Evolutionary conservation across 345 rosid species (phyloP), one percentile per base, ranked within the genome.

Genomic region (Mallotus nudiflorus): DNA sequence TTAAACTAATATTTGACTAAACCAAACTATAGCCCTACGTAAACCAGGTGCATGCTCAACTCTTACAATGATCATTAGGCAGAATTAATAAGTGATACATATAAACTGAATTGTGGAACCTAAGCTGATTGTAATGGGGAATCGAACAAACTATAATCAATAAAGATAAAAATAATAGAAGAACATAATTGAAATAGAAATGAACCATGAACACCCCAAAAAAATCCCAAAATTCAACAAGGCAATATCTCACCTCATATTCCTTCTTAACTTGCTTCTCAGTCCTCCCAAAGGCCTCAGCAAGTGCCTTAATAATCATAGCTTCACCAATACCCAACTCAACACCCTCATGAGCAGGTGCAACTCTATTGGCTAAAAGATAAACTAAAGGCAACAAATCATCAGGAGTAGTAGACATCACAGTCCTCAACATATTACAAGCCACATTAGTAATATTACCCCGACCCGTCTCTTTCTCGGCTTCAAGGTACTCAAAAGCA

Each of bases 321-420:
- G 90, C 85, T 52, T 92, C 97, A 59, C 98, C 98, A 46, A 90
- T 89, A 48, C 99, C 98, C 67, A 95, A 79, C 77, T 92, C 98
- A 66, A 92, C 49, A n/a, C 98, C 99, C 67, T 92, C 94, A 50
- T 92, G 98, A 20, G 98, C 90, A 7, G 99, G 92, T 0, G 98
- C 93, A 72, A 95, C 72, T 83, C 83, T 85, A 72, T 89, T 86
- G 2, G 93, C 97, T 33, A 88, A 70, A 65, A 92, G 82, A 76
- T 90, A 92, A 29, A 95, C 96, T 25, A 80, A 80, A 0, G 90
- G 79, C 25, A 84, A 67, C 87, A 92, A 84, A 81, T 92, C 99
- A 14, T 84, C 96, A 0, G 98, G 94, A 22, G 91, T 86, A 0
- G 87, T 89, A 16, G 75, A 84, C 70, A 95, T 90, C 9, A 95